A percentile compares a stretch with the other conserved stretches of the same genome.
Conservation (phyloP, 1,139 yeast genomes). For the Ogataea hybrid region DNA sequence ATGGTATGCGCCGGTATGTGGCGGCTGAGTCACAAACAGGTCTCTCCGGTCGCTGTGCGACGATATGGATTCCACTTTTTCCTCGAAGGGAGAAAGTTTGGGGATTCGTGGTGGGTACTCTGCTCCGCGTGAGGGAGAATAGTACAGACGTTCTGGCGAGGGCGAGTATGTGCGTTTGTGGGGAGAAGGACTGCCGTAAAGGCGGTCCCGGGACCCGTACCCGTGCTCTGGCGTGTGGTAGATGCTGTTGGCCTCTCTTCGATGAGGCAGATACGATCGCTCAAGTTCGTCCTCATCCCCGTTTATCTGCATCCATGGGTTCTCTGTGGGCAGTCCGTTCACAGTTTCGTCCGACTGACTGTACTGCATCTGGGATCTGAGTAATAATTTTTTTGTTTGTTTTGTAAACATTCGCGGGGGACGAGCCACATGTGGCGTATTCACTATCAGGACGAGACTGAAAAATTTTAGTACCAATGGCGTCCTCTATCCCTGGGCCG, state of each 20-base stretch:
- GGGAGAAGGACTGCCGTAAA: conserved; percentile 9
- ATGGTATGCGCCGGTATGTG: conserved; percentile 24
- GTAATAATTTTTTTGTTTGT: conserved; percentile 6
- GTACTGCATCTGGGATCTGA: conserved; percentile 2
- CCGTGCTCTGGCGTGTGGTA: conserved; percentile 10
- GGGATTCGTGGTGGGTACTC: conserved; percentile 6
- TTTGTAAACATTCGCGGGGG: conserved; percentile 8
- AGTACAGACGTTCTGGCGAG: conserved; percentile 10
- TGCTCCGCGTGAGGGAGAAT: conserved; percentile 20
- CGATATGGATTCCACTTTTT: conserved; percentile 4
- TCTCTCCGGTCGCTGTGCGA: conserved; percentile 4
- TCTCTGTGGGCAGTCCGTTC: conserved; percentile 4
- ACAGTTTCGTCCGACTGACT: conserved; percentile 7
- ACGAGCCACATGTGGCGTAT: conserved; percentile 11
- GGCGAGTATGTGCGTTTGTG: conserved; percentile 3
- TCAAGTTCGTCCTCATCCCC: conserved; percentile 4
- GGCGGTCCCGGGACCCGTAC: conserved; percentile 4
- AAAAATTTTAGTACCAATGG: conserved; percentile 47
- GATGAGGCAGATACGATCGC: conserved; percentile 5
- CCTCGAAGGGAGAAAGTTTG: conserved; percentile 13
- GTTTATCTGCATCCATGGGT: conserved; percentile 8
- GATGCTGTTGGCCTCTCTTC: conserved; percentile 2
- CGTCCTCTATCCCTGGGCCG: conserved; percentile 83
- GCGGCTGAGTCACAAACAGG: conserved; percentile 6
- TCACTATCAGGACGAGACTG: conserved; percentile 2